These are phyloP conservation scores for Nitzschia palea DNA, from an alignment of 108 stramenopile species.

Conservation along the genomic window DNA sequence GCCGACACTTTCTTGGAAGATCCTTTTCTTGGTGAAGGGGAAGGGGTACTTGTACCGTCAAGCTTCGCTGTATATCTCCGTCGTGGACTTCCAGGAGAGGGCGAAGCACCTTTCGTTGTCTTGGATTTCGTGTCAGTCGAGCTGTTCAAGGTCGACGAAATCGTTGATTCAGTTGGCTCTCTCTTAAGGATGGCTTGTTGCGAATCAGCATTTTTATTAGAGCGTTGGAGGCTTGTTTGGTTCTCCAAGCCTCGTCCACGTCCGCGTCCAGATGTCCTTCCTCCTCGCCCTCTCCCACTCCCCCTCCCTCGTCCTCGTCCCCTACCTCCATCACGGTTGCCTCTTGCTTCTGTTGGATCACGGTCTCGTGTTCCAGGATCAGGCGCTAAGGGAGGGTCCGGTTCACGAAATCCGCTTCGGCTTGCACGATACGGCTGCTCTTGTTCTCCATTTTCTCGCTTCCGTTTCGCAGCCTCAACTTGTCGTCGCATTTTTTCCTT, in stretches of 20 bases:
- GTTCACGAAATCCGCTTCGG: background rate
- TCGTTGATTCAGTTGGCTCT: too few relatives aligned
- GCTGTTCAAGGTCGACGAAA: too few relatives aligned
- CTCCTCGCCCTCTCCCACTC: background rate
- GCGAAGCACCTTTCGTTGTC: background rate
- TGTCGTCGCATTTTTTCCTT: conserved; percentile 23
- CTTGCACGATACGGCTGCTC: background rate
- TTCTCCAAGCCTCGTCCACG: background rate
- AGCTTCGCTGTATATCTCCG: background rate
- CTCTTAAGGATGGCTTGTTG: too few relatives aligned
- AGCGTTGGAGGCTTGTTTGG: background rate
- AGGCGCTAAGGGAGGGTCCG: too few relatives aligned
- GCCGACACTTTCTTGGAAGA: background rate
- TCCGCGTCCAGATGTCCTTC: background rate
- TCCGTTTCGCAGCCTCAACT: background rate
- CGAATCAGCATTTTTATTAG: too few relatives aligned
- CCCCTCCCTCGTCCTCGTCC: background rate
- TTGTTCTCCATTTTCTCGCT: background rate
- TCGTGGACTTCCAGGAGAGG: background rate
- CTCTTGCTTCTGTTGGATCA: background rate
- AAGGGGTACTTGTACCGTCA: background rate
- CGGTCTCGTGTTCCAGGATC: background rate
- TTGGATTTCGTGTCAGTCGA: background rate
- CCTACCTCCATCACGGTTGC: background rate
- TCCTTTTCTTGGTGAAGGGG: background rate